These are phyloP conservation scores for Stellera chamaejasme DNA, from an alignment of 345 rosid species.

Conservation along the genomic window DNA sequence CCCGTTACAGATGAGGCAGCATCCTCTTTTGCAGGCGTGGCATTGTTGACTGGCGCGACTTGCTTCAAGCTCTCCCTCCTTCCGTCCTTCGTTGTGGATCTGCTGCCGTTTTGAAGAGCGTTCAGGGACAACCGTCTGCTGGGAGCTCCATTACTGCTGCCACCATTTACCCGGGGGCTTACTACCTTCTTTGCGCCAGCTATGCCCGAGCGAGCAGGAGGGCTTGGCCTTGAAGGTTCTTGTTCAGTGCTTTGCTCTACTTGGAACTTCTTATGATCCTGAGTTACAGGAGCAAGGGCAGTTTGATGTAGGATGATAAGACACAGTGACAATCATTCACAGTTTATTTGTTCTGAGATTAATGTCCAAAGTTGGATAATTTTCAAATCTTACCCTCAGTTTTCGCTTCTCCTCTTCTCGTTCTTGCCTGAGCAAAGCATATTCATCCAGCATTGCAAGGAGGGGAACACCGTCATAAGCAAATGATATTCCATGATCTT, in stretches of 20 bases:
- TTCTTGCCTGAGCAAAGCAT: constrained; percentile 77
- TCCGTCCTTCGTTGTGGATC: constrained; percentile 53
- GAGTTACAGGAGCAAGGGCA: background rate
- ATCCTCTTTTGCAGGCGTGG: constrained; percentile 57
- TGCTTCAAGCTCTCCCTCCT: constrained; percentile 54
- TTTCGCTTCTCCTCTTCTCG: constrained; percentile 85
- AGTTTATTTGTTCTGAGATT: too few species aligned
- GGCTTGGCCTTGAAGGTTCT: constrained; percentile 68
- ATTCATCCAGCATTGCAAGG: constrained; percentile 85
- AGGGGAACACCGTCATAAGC: constrained; percentile 81
- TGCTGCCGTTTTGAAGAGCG: constrained; percentile 62
- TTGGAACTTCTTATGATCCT: constrained; percentile 76
- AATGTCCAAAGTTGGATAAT: background rate
- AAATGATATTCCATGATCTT: constrained; percentile 49
- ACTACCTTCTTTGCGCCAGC: constrained; percentile 49
- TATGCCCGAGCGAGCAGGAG: constrained; percentile 36
- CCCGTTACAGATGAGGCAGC: constrained; percentile 53
- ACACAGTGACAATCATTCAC: background rate
- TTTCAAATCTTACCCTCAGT: constrained; percentile 39
- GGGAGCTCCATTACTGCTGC: constrained; percentile 59
- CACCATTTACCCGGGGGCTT: constrained; percentile 68
- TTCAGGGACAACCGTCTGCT: constrained; percentile 61
- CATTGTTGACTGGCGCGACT: constrained; percentile 50
- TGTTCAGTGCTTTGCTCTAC: constrained; percentile 71
- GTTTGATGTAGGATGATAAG: too few species aligned